Base-by-base conservation (phyloP, 768 basidiomycete genomes). In the Suillus occidentalis region DNA sequence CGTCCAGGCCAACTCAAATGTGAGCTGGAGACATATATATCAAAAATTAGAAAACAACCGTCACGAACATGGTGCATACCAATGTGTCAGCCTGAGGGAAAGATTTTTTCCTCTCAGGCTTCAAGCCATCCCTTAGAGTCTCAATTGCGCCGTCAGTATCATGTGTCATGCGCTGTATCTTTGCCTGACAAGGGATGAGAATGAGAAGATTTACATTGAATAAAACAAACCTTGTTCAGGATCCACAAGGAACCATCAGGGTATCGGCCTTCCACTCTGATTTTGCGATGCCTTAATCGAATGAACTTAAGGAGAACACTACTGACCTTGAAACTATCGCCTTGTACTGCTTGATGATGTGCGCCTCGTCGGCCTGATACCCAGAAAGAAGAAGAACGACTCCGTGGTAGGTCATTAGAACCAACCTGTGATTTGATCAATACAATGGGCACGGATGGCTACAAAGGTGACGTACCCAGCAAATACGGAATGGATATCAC, bases 1-100 rank as follows among this genome's bases (percentile, higher is more conserved):
- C 18, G 87, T 87, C 91, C 92, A 93, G 0, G 89, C 90, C 4
- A 94, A 81, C 73, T 94, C 92, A 67, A 91, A 93, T 16, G 85
- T 80, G 8, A 93, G 80, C 89, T 91, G 64, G 16, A n/a, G 34
- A 20, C 59, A 39, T 0, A 22, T 60, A 16, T 1, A 55, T 49
- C 28, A n/a, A 45, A 14, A 13, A 16, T 14, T 8, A 20, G 16
- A 45, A 37, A 37, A 55, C 13, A 3, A 43, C 9, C 1, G 37
- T 31, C 37, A 65, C 14, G 56, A 16, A 64, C 42, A 10, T 67
- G 37, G 55, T 8, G 69, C 81, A 60, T 72, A 90, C 90, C 70
- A 92, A 72, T 22, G 87, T 86, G 72, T 92, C 90, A 1, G 89
- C 91, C 72, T 93, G 90, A 20, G 78, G 81, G 72, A 92, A 93